Evolutionary conservation across 345 rosid species (phyloP).

Genomic region (Corymbia maculata): DNA sequence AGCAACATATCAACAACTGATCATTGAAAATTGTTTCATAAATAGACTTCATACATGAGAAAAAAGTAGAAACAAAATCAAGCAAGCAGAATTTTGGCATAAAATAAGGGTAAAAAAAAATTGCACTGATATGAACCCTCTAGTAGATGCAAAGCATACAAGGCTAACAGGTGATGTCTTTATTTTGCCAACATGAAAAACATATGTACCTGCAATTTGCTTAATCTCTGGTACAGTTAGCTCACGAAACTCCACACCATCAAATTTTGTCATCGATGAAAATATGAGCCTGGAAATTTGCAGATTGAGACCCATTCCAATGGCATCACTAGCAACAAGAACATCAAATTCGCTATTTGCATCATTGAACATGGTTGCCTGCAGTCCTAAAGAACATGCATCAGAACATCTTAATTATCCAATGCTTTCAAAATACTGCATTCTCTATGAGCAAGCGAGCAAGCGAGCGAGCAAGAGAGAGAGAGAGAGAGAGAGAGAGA

Average conservation of each 20-base stretch:
- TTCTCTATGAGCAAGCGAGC: neutral
- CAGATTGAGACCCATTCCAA: constrained; percentile 95
- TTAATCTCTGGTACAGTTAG: constrained; percentile 81
- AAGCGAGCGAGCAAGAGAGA: neutral
- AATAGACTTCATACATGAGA: neutral
- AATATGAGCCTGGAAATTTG: constrained; percentile 87
- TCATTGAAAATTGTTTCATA: neutral
- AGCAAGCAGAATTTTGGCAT: neutral
- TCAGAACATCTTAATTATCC: neutral
- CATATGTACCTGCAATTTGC: constrained; percentile 75
- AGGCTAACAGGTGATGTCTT: neutral
- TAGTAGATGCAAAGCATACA: neutral
- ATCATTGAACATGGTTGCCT: constrained; percentile 91
- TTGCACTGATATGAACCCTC: neutral
- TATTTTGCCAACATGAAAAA: neutral
- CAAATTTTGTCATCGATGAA: constrained; percentile 66
- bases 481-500: no score
- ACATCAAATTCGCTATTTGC: constrained; percentile 77
- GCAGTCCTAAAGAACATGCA: constrained; percentile 26
- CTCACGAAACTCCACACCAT: constrained; percentile 57
- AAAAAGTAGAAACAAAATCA: neutral
- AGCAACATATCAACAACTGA: neutral
- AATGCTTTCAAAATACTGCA: neutral
- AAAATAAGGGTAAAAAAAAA: neutral
- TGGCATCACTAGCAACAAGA: constrained; percentile 97